Conservation (phyloP, 306 rosid species). For the Quercus mongolica region DNA sequence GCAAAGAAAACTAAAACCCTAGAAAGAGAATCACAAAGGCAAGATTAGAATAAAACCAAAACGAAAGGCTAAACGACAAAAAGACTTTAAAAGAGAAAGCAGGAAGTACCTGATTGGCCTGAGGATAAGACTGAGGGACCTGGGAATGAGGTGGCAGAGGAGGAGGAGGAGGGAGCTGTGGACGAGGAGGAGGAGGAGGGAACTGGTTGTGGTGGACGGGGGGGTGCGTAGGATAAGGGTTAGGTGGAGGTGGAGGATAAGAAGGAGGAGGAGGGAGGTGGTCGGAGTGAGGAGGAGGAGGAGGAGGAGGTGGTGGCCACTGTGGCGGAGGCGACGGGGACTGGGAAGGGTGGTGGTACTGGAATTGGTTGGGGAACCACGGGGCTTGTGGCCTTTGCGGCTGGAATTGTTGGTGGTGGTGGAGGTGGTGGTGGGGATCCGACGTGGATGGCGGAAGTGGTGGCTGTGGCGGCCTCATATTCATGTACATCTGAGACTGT, state of each 20-base stretch:
- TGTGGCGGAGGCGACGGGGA: constrained; percentile 68
- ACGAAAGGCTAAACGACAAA: not conserved
- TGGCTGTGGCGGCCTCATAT: too few species aligned
- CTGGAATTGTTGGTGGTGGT: constrained; percentile 46
- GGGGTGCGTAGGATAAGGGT: constrained; percentile 7
- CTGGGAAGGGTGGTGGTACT: constrained; percentile 62
- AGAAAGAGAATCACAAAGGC: not conserved
- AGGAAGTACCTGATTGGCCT: constrained; percentile 31
- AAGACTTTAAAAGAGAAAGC: not conserved
- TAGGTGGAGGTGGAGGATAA: constrained; percentile 40
- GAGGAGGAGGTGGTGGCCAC: constrained; percentile 72
- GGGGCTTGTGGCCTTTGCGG: constrained; percentile 49
- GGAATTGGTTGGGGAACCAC: constrained; percentile 74
- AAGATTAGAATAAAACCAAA: not conserved
- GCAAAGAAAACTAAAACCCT: constrained; percentile 14
- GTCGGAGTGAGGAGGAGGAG: constrained; percentile 27
- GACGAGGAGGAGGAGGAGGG: constrained; percentile 47
- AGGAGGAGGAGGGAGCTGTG: constrained; percentile 39
- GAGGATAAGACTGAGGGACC: constrained; percentile 63
- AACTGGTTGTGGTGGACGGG: constrained; percentile 47
- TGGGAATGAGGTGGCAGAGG: constrained; percentile 49
- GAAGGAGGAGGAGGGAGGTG: constrained; percentile 38
- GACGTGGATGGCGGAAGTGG: too few species aligned
- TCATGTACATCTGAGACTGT: constrained; percentile 55
- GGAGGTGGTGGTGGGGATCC: constrained; percentile 50